Percentiles rank a stretch among this genome's conserved stretches.
phyloP scores from a whole-genome alignment of 108 stramenopile genomes.

The Cyclotella sp. region DNA sequence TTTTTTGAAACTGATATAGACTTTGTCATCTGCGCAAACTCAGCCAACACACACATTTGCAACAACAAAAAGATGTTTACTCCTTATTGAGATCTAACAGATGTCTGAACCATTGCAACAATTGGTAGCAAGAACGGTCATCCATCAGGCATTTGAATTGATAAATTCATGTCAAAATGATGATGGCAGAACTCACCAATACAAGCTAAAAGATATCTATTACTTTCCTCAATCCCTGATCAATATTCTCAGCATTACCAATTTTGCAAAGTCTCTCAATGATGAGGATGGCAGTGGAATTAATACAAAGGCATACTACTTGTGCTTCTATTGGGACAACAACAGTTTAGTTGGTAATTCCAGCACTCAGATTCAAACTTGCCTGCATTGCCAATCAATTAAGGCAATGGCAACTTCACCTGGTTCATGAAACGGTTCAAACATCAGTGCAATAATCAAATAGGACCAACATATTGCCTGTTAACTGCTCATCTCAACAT shows the following conservation, averaged over 20 bases:
- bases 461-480: not conserved
- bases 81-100: not conserved
- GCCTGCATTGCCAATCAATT: conserved; percentile 16
- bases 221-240: conserved; percentile 15
- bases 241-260: conserved; percentile 12
- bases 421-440: conserved; percentile 6
- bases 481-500: not conserved
- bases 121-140: conserved; percentile 11
- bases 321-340: conserved; percentile 6
- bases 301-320: not conserved
- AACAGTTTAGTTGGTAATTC: not conserved
- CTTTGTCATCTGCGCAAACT: conserved; percentile 13
- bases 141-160: not conserved
- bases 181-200: not conserved
- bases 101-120: not conserved
- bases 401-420: not conserved
- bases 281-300: conserved; percentile 14
- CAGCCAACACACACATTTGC: conserved; percentile 20
- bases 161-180: conserved; percentile 8
- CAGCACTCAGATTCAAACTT: conserved; percentile 6
- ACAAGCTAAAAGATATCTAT: not conserved
- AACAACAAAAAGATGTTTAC: conserved; percentile 3
- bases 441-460: not conserved
- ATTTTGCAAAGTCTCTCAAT: conserved; percentile 4
- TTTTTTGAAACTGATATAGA: conserved; percentile 4